Conservation (phyloP, 2,329 filamentous ascomycete species). For the Basipetospora chlamydospora region DNA sequence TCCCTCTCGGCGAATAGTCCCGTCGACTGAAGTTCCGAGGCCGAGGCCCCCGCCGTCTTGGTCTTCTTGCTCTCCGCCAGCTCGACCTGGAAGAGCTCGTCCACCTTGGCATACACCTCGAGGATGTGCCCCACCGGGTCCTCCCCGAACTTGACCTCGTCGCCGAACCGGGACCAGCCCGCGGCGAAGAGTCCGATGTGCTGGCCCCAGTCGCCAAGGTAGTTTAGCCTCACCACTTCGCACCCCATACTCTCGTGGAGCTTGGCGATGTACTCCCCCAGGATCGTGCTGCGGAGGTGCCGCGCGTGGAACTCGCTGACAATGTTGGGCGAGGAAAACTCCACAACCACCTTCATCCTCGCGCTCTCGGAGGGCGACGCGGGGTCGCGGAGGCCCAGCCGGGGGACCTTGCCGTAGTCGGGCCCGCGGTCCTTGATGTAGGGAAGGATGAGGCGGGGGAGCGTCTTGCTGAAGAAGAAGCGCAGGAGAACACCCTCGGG, state of each 20-base stretch:
- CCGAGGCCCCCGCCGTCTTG: constrained; percentile 1
- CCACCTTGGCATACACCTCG: constrained; percentile 56
- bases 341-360: constrained; percentile 38
- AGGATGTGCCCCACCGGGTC: constrained; percentile 61
- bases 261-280: constrained; percentile 54
- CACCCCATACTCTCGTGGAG: constrained; percentile 50
- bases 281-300: constrained; percentile 56
- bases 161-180: constrained; percentile 53
- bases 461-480: neutral
- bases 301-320: constrained; percentile 55
- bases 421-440: neutral
- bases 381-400: neutral
- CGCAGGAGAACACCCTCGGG: neutral
- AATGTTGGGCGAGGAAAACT: constrained; percentile 56
- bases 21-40: constrained; percentile 18
- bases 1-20: constrained; percentile 27
- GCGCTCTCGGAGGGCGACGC: neutral
- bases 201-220: constrained; percentile 62
- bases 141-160: constrained; percentile 44
- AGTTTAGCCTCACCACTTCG: constrained; percentile 56
- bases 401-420: neutral
- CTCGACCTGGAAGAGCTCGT: neutral
- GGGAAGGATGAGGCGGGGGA: neutral
- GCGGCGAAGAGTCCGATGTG: constrained; percentile 52
- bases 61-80: constrained; percentile 18